Evolutionary conservation across 2,329 filamentous ascomycete genomes (phyloP), one percentile per base, ranked within the genome.

Genomic region (Aspergillus tamarii): DNA sequence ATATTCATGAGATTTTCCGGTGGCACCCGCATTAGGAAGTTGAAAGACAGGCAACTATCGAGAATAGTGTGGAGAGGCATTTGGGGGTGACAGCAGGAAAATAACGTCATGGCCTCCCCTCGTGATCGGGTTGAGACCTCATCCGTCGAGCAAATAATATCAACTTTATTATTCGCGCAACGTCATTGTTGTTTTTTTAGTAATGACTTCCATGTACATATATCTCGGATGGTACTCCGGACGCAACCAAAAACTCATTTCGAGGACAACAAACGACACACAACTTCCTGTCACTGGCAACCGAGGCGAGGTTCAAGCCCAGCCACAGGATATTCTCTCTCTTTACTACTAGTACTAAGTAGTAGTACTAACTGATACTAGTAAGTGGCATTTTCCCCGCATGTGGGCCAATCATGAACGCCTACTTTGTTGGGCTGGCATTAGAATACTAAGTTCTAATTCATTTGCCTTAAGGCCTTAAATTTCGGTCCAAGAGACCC

Each of bases 21-120:
- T 12, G 48, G 28, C 48, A 52, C 48, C 48, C 48, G 48, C 28
- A 16, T 52, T 32, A 12, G 39, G 39, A 41, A 52, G 28, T 16
- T 26, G 21, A 48, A 23, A 48, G 21, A 48, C 45, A 26, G 12
- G 45, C 45, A 48, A 28, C 23, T 16, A 14, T 52, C 26, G 21
- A 52, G 26, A n/a, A n/a, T 21, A 52, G 14, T 34, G 48, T 52
- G 48, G 48, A 59, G 50, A 32, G 26, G 19, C 39, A 32, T n/a
- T 52, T 19, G 48, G 28, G 30, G n/a, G 26, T 43, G 23, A 53
- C 55, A 36, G 56, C n/a, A 23, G 28, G 26, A 8, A 48, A 46
- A 65, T 65, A 60, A 63, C 63, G 63, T 65, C 63, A 65, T 65
- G 19, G 45, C 12, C 36, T n/a, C 46, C 50, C 63, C 61, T 65